Evolutionary conservation across 331 rosid genomes (phyloP).

Genomic region (Acacia pycnantha): DNA sequence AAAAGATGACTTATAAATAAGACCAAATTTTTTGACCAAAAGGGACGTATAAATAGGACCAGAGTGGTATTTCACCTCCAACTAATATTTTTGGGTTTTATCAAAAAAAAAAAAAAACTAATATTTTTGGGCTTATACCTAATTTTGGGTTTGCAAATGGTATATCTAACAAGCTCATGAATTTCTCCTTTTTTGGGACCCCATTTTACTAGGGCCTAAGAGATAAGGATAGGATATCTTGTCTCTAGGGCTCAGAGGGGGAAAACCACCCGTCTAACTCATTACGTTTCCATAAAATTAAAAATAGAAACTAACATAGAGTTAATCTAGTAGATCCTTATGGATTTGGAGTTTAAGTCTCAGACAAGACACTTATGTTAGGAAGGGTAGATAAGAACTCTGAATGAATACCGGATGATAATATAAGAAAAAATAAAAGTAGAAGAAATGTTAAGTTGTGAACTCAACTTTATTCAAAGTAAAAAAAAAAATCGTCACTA

Average conservation of each 20-base stretch:
- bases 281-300: no score
- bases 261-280: not conserved
- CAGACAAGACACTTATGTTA: no score
- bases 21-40: no score
- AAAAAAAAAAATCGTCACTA: not conserved
- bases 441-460: not conserved
- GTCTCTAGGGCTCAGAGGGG: not conserved
- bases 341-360: no score
- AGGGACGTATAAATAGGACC: no score
- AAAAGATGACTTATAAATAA: no score
- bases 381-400: fast-evolving
- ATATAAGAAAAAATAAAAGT: no score
- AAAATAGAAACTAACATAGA: no score
- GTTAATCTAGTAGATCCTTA: fast-evolving
- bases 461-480: not conserved
- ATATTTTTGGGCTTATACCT: no score
- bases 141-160: not conserved
- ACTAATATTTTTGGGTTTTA: no score
- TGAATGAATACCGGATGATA: fast-evolving
- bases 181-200: not conserved
- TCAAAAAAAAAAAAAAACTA: no score
- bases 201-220: not conserved
- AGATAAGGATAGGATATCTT: not conserved
- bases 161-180: not conserved
- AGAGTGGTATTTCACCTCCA: no score